Evolutionary conservation across 2,329 filamentous ascomycete genomes (phyloP), one percentile per base, ranked within the genome.

Genomic region (Fusarium sp.): DNA sequence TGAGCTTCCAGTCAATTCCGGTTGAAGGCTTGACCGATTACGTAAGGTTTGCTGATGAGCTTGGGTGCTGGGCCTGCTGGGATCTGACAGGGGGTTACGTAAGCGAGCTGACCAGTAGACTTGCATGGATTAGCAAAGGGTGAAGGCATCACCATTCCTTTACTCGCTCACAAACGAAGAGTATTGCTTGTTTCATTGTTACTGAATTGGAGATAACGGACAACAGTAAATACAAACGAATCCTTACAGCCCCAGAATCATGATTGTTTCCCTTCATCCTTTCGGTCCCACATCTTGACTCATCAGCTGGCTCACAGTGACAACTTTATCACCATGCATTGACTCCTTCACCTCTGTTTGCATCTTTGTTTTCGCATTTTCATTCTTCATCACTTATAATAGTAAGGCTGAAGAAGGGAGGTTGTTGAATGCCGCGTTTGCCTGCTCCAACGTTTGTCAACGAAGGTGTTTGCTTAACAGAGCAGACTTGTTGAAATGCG

Each of bases 21-120:
- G 18, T 63, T 57, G 52, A 57, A 49, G 57, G 35, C 42, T 58
- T 57, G 61, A 21, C 13, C 23, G 70, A 75, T 74, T 74, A 74
- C 72, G 59, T 74, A 74, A 74, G 69, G 59, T 23, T 23, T 24
- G 13, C 21, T 38, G 21, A 37, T 21, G 41, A 52, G 57, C 52
- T 54, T 41, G 15, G 44, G 42, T 29, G 37, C 26, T 33, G 53
- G 23, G 4, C 3, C n/a, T n/a, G 21, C 15, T 42, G 20, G 28
- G 35, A 54, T 55, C 60, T 43, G 41, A 24, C 28, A 28, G 26
- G 8, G 24, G 5, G 18, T 70, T 50, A 69, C 39, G 20, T 69
- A 63, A 69, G 55, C 38, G 10, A 13, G 16, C 2, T 23, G 33
- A 16, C 70, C 70, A 73, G 59, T 73, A 33, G 26, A 59, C 48